Percentiles rank a stretch among this genome's conserved stretches.
Evolutionary conservation across 2,329 filamentous ascomycete genomes (phyloP).

Genomic region (Calonectria naviculata): DNA sequence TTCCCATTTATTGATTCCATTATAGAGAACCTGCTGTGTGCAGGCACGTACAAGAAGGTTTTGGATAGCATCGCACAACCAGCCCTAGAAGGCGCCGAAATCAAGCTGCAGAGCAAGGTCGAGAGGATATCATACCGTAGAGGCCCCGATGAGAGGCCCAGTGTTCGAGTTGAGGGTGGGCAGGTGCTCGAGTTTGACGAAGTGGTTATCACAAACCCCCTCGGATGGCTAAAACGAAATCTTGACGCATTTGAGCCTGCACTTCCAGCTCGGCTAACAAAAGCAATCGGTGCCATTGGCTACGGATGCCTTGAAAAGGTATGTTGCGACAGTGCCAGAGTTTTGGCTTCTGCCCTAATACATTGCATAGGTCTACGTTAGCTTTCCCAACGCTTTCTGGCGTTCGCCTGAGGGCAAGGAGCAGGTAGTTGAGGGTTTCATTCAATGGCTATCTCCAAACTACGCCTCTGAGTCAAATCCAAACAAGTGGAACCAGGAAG

Average conservation of each 20-base stretch:
- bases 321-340: constrained; percentile 4
- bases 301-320: constrained; percentile 81
- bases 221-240: constrained; percentile 76
- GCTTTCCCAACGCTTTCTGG: constrained; percentile 84
- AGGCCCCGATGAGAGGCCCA: constrained; percentile 47
- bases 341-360: constrained; percentile 7
- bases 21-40: constrained; percentile 70
- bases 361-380: constrained; percentile 64
- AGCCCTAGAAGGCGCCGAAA: constrained; percentile 63
- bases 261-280: constrained; percentile 65
- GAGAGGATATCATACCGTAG: constrained; percentile 52
- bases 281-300: constrained; percentile 72
- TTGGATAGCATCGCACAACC: constrained; percentile 69
- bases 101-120: constrained; percentile 63
- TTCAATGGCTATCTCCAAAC: constrained; percentile 78
- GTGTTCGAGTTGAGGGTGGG: constrained; percentile 58
- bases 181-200: constrained; percentile 69
- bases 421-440: constrained; percentile 71
- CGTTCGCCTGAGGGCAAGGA: constrained; percentile 51
- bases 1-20: constrained; percentile 1
- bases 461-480: constrained; percentile 74
- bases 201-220: constrained; percentile 73
- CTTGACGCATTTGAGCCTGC: constrained; percentile 69
- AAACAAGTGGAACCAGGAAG: constrained; percentile 78
- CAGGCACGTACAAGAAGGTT: constrained; percentile 69